These are phyloP conservation scores for Apophysomyces elegans DNA, from an alignment of 371 early-diverging fungal genomes.

Conservation along the genomic window DNA sequence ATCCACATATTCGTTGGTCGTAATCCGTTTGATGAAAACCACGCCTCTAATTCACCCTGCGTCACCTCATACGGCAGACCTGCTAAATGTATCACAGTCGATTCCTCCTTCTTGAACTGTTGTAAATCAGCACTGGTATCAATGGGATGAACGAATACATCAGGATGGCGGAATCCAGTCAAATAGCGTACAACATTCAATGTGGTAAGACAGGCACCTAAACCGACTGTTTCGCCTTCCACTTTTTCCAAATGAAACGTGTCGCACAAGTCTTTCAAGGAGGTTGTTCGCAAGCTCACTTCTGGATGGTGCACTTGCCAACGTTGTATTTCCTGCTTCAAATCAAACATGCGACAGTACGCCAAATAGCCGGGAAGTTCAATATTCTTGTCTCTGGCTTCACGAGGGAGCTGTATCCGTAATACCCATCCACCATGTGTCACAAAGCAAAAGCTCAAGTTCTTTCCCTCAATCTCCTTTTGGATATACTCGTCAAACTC, in stretches of 20 bases:
- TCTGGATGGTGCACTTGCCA: constrained; percentile 72
- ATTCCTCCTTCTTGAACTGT: constrained; percentile 71
- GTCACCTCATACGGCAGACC: constrained; percentile 67
- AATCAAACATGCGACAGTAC: constrained; percentile 72
- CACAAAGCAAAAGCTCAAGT: constrained; percentile 72
- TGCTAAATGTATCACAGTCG: constrained; percentile 68
- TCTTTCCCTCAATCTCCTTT: constrained; percentile 56
- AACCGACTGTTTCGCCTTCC: constrained; percentile 58
- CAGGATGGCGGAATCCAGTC: constrained; percentile 54
- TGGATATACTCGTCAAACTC: constrained; percentile 65
- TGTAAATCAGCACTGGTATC: constrained; percentile 67
- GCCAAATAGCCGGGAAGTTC: constrained; percentile 62
- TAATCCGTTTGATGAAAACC: constrained; percentile 65
- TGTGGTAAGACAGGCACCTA: constrained; percentile 66
- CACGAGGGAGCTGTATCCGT: constrained; percentile 74
- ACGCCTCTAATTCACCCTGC: constrained; percentile 68
- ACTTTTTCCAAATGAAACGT: constrained; percentile 55
- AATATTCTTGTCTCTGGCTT: constrained; percentile 73
- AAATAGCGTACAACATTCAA: constrained; percentile 63
- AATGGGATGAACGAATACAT: constrained; percentile 69
- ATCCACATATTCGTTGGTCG: constrained; percentile 61
- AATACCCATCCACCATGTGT: constrained; percentile 80
- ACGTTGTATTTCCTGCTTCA: constrained; percentile 72
- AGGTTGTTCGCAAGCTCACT: constrained; percentile 54
- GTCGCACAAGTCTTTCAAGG: constrained; percentile 68